phyloP scores from a whole-genome alignment of 805 yeast genomes.

The Debaryomyces maramus region DNA sequence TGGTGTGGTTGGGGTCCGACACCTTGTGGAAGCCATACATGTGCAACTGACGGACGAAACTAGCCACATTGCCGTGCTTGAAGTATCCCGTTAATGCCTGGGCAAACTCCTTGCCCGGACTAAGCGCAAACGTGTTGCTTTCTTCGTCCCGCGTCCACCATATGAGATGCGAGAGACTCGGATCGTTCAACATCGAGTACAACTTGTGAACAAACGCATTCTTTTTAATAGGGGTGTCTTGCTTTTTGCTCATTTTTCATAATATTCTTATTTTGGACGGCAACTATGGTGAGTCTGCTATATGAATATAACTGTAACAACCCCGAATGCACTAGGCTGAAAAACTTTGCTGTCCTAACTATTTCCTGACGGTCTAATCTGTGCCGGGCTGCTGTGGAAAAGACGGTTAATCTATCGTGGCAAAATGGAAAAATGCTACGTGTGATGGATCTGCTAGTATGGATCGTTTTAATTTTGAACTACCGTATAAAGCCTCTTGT shows the following conservation, averaged over 20 bases:
- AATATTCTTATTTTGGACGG: neutral
- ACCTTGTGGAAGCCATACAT: constrained; percentile 96
- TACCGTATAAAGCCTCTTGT: too few relatives aligned
- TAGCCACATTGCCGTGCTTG: constrained; percentile 91
- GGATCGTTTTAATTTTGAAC: too few relatives aligned
- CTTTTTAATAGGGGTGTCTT: constrained; percentile 41
- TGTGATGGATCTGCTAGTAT: too few relatives aligned
- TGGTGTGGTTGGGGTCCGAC: constrained; percentile 37
- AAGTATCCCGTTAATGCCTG: constrained; percentile 68
- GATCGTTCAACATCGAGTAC: constrained; percentile 40
- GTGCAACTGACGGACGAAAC: constrained; percentile 90
- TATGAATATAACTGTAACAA: too few relatives aligned
- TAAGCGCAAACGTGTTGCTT: constrained; percentile 58
- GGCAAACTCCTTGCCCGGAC: constrained; percentile 65
- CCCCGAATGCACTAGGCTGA: too few relatives aligned
- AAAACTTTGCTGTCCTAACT: too few relatives aligned
- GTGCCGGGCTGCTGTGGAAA: too few relatives aligned
- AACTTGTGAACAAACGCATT: constrained; percentile 59
- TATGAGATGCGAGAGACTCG: constrained; percentile 33
- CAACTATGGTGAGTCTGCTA: too few relatives aligned
- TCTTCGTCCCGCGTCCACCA: constrained; percentile 49
- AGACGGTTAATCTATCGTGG: too few relatives aligned
- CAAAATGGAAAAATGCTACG: too few relatives aligned
- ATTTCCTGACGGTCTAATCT: too few relatives aligned
- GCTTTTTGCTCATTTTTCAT: constrained; percentile 25